Evolutionary conservation across 202 grass and related monocot genomes (phyloP).

Genomic region (Panicum virgatum): DNA sequence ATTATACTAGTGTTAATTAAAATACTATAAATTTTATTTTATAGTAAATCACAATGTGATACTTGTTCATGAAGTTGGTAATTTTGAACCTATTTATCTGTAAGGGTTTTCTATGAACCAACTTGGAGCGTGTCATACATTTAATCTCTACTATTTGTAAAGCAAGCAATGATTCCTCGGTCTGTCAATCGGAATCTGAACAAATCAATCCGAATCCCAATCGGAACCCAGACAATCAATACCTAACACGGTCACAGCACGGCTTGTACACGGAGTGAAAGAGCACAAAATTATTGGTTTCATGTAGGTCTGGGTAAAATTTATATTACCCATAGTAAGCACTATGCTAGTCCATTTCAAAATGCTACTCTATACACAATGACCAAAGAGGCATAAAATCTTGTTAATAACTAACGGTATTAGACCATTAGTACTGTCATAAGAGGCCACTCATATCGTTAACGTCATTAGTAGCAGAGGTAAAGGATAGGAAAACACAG

Average conservation of each 20-base stretch:
- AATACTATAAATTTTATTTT: neutral
- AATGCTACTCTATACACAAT: neutral
- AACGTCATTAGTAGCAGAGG: neutral
- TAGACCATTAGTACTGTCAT: neutral
- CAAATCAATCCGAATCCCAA: no score
- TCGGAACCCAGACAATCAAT: no score
- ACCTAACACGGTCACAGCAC: no score
- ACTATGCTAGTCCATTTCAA: neutral
- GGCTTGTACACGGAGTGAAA: no score
- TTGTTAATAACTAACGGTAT: neutral
- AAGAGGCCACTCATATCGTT: neutral
- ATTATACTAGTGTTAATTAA: no score
- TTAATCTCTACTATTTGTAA: no score
- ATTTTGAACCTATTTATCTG: constrained; percentile 1
- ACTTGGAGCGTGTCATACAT: neutral
- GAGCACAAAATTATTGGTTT: no score
- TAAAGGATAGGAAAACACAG: neutral
- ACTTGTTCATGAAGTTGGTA: neutral
- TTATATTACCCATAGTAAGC: no score
- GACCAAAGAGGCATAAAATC: neutral
- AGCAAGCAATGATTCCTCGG: no score
- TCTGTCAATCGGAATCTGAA: no score
- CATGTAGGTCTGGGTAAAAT: no score
- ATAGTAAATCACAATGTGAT: neutral
- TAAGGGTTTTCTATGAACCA: constrained; percentile 12